phyloP scores from a whole-genome alignment of 805 yeast species.

The Ogataea polymorpha region DNA sequence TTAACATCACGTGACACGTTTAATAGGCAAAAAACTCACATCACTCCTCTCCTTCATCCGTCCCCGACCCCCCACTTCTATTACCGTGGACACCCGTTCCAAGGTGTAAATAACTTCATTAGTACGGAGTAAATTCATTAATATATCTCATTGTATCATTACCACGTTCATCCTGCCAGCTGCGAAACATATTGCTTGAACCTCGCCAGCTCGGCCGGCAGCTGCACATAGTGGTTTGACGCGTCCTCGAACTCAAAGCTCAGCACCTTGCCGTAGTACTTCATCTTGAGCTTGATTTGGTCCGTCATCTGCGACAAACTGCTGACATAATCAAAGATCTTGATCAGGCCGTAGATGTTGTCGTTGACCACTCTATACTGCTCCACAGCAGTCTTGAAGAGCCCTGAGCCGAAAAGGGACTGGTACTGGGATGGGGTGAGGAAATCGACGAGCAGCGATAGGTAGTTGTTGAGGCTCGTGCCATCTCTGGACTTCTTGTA shows the following conservation, averaged over 20 bases:
- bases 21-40: no score
- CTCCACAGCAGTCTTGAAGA: conserved; percentile 32
- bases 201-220: conserved; percentile 29
- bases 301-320: background rate
- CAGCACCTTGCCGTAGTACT: conserved; percentile 30
- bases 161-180: conserved; percentile 3
- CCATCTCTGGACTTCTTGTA: conserved; percentile 20
- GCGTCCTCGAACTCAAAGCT: conserved; percentile 34
- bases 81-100: no score
- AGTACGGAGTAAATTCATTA: background rate
- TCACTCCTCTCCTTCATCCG: no score
- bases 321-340: conserved; percentile 21
- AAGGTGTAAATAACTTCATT: no score
- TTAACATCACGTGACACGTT: conserved; percentile 4
- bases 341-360: conserved; percentile 35
- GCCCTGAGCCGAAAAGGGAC: conserved; percentile 20
- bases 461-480: conserved; percentile 27
- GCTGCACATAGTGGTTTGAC: conserved; percentile 32
- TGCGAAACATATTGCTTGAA: conserved; percentile 24
- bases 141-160: background rate
- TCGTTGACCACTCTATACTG: conserved; percentile 33
- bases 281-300: conserved; percentile 22
- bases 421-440: conserved; percentile 19
- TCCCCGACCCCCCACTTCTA: no score
- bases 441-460: conserved; percentile 31